phyloP scores from a whole-genome alignment of 139 green algal species.

The Coccomyxa sp. region DNA sequence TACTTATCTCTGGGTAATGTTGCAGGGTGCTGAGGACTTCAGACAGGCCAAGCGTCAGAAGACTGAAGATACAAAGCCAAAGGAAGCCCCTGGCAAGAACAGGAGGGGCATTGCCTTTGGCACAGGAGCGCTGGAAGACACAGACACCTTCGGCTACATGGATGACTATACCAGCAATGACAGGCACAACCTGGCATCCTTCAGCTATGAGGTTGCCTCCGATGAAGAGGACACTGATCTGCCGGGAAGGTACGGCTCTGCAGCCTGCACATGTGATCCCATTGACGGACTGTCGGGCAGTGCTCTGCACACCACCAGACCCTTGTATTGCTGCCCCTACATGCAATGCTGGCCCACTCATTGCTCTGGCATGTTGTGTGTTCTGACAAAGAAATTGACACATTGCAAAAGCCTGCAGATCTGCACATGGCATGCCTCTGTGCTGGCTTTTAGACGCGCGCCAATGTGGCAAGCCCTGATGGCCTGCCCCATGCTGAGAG shows the following conservation, averaged over 20 bases:
- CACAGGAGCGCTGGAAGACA: slow-evolving; percentile 71
- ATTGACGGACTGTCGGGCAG: background rate
- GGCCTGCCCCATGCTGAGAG: too few species aligned
- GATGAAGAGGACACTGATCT: slow-evolving; percentile 24
- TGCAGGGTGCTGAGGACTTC: slow-evolving; percentile 80
- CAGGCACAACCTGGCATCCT: slow-evolving; percentile 11
- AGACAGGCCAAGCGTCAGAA: slow-evolving; percentile 36
- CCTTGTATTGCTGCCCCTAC: background rate
- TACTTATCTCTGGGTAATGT: background rate
- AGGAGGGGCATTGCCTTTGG: slow-evolving; percentile 79
- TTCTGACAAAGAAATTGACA: background rate
- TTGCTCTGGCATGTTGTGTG: background rate
- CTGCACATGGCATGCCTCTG: too few species aligned
- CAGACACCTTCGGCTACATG: slow-evolving; percentile 57
- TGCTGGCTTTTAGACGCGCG: too few species aligned
- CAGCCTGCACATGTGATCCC: too few species aligned
- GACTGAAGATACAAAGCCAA: background rate
- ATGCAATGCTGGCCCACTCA: too few species aligned
- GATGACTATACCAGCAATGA: slow-evolving; percentile 65
- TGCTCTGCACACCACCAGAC: background rate
- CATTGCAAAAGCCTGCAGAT: background rate
- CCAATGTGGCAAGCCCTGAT: too few species aligned
- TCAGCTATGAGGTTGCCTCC: slow-evolving; percentile 35
- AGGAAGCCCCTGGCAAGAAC: slow-evolving; percentile 18
- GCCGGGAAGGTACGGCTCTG: too few species aligned